phyloP scores from a whole-genome alignment of 192 early-diverging fungal genomes.

The Rhizophagus clarus region DNA sequence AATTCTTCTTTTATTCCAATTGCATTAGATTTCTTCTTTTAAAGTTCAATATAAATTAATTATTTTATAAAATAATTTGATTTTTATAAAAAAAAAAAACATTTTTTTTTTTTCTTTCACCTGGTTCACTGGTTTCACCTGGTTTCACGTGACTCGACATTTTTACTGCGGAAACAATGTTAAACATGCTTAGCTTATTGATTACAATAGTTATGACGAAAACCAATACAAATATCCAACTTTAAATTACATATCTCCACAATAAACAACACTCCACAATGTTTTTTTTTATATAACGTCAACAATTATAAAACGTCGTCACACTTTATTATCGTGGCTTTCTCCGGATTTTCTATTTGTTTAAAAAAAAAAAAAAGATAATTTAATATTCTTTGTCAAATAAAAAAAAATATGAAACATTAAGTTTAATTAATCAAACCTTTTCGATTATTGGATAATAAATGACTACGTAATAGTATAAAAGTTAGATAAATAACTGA shows the following conservation, averaged over 20 bases:
- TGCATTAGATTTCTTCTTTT: neutral
- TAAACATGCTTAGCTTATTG: too few relatives aligned
- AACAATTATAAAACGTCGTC: neutral
- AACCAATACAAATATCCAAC: neutral
- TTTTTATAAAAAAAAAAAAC: neutral
- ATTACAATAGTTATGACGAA: too few relatives aligned
- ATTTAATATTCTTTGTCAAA: neutral
- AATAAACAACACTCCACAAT: neutral
- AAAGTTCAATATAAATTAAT: neutral
- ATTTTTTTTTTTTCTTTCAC: too few relatives aligned
- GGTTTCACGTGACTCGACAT: neutral
- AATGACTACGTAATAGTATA: too few relatives aligned
- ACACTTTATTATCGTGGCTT: neutral
- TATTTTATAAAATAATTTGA: neutral
- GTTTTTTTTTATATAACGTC: neutral
- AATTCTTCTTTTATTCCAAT: neutral
- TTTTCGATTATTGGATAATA: neutral
- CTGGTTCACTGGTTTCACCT: too few relatives aligned
- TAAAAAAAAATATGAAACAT: too few relatives aligned
- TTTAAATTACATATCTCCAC: neutral
- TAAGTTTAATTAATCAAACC: too few relatives aligned
- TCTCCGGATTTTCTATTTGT: neutral
- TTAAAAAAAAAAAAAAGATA: neutral
- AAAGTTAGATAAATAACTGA: too few relatives aligned
- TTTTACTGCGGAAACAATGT: neutral